Base-by-base conservation (phyloP, 768 basidiomycete genomes). In the Gloeophyllum trabeum region DNA sequence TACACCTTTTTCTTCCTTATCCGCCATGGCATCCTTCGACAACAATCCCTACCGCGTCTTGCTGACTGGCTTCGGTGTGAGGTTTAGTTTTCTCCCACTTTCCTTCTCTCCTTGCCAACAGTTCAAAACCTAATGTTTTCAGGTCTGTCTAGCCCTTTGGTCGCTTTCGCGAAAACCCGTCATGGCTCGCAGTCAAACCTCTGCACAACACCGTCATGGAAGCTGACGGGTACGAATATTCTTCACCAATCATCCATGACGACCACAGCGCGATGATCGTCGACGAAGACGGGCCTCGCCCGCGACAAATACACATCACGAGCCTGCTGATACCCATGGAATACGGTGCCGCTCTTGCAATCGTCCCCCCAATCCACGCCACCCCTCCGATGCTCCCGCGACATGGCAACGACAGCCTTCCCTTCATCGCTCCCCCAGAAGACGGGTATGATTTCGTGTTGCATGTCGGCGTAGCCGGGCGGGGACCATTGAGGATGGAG, bases 381-480 rank as follows among this genome's bases (percentile, higher is more conserved):
- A 62, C 69, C 5, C 81, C 81, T 1, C 81, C 81, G 5, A 42
- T 55, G 21, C 54, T 69, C 6, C 62, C 72, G 16, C 52, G 66
- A 0, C 63, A 67, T 3, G 55, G 59, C 4, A 56, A 64, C n/a
- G 58, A 57, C 4, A 52, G 55, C 14, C 62, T 61, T 22, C 55
- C 68, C 21, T 59, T 70, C 1, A 70, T 71, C 1, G 48, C 55
- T 6, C 48, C 54, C 6, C 66, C 67, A 19, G 54, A 58, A n/a
- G 61, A 60, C 40, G 78, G 76, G 10, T 83, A 76, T 50, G 81
- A 83, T 52, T 73, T 84, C 51, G 70, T 83, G 41, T 72, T 83
- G 50, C 81, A 84, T 50, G 66, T 84, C 23, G 81, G 81, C 3
- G 75, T 79, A n/a, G 80, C 78, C 4, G 73, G 75, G 13, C 67